Evolutionary conservation across 306 rosid species (phyloP).

Genomic region (Pueraria montana): DNA sequence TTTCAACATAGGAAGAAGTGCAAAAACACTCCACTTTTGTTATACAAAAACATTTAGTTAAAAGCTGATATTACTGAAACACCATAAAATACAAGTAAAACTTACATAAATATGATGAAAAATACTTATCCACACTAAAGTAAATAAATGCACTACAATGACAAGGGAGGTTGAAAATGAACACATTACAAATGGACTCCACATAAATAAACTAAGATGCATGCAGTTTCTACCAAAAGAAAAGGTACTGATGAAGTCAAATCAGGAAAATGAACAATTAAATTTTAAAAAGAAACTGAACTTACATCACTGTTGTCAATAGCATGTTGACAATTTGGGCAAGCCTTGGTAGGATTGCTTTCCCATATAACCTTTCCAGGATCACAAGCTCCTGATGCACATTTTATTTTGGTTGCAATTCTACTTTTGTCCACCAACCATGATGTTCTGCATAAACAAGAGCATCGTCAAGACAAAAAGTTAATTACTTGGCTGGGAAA

Average conservation of each 20-base stretch:
- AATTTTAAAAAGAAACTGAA: neutral
- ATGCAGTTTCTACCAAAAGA: neutral
- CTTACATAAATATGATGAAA: slow-evolving; percentile 5
- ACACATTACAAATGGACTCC: neutral
- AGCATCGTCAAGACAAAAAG: slow-evolving; percentile 22
- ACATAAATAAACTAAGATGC: neutral
- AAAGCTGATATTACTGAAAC: neutral
- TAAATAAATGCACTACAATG: neutral
- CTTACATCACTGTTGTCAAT: slow-evolving; percentile 91
- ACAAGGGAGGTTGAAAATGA: neutral
- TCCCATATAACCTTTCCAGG: slow-evolving; percentile 66
- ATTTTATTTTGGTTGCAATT: slow-evolving; percentile 88
- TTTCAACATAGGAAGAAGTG: neutral
- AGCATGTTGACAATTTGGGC: slow-evolving; percentile 76
- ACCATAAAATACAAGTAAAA: slow-evolving; percentile 13
- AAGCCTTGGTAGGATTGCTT: slow-evolving; percentile 81
- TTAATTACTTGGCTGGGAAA: neutral
- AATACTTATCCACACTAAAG: slow-evolving; percentile 4
- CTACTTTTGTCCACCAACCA: slow-evolving; percentile 87
- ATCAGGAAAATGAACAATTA: slow-evolving; percentile 20
- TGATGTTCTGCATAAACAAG: slow-evolving; percentile 66
- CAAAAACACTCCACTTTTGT: slow-evolving; percentile 3
- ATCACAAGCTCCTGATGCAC: slow-evolving; percentile 69
- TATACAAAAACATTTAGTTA: neutral
- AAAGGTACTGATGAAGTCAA: neutral